A percentile compares a stretch with the other conserved stretches of the same genome.
These are phyloP conservation scores for Taphrina confusa DNA, from an alignment of 1,139 yeast species.

Conservation along the genomic window DNA sequence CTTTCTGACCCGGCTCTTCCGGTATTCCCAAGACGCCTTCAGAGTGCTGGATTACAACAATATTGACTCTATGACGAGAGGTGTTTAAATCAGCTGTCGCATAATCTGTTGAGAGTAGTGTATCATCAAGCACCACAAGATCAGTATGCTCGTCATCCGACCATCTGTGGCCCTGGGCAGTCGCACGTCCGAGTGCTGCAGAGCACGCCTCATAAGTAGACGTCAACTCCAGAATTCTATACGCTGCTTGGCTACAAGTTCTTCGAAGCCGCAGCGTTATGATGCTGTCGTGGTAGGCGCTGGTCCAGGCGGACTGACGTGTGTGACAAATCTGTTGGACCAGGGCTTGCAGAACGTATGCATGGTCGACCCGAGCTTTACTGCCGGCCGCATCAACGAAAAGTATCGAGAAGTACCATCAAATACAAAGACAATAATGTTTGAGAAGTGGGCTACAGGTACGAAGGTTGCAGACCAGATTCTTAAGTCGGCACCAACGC, in stretches of 20 bases:
- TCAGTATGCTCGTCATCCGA: neutral
- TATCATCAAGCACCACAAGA: no score
- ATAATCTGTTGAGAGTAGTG: no score
- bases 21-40: no score
- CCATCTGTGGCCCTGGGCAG: neutral
- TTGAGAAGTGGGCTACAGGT: conserved; percentile 33
- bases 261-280: conserved; percentile 5
- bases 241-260: conserved; percentile 7
- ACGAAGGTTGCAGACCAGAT: conserved; percentile 17
- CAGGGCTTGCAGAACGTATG: conserved; percentile 25
- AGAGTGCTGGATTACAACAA: no score
- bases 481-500: conserved; percentile 12
- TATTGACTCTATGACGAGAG: no score
- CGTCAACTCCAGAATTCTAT: neutral
- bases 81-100: no score
- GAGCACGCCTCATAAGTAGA: neutral
- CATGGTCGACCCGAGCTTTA: conserved; percentile 26
- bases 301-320: conserved; percentile 35
- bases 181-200: neutral
- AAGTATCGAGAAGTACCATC: conserved; percentile 34
- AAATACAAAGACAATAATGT: conserved; percentile 30
- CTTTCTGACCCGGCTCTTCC: no score
- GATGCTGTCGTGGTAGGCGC: conserved; percentile 34
- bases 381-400: conserved; percentile 32
- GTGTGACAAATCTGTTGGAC: conserved; percentile 23